phyloP scores from a whole-genome alignment of 2,329 filamentous ascomycete genomes.

The Aureobasidium sp. region DNA sequence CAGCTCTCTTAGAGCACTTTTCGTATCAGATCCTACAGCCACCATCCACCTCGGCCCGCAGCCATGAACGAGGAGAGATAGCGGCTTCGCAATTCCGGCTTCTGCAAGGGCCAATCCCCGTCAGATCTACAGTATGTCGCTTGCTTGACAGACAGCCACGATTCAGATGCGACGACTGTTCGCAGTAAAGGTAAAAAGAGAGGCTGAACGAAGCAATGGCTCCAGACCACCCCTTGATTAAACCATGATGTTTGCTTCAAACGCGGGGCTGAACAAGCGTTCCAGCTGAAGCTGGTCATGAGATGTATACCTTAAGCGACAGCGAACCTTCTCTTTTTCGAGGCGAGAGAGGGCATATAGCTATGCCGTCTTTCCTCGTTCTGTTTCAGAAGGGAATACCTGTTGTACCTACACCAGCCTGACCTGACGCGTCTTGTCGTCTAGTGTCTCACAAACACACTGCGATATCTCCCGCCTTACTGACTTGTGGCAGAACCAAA shows the following conservation, averaged over 20 bases:
- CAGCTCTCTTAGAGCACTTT: neutral
- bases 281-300: neutral
- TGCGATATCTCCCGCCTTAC: neutral
- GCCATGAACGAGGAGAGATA: neutral
- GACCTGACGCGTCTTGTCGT: neutral
- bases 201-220: neutral
- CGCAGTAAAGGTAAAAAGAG: neutral
- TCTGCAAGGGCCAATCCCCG: neutral
- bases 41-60: constrained; percentile 1
- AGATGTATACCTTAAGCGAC: constrained; percentile 8
- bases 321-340: neutral
- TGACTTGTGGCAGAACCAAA: neutral
- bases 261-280: constrained; percentile 10
- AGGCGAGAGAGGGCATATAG: neutral
- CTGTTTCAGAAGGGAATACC: neutral
- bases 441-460: constrained; percentile 2
- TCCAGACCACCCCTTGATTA: neutral
- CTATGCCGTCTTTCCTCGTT: neutral
- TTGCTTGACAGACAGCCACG: neutral
- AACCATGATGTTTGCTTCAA: neutral
- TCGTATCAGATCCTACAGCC: neutral
- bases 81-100: neutral
- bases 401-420: neutral
- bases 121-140: neutral
- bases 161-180: neutral